Percentiles rank a stretch among this genome's conserved stretches.
Conservation (phyloP, 2,329 filamentous ascomycete species). For the Ceratocystis albifundus region DNA sequence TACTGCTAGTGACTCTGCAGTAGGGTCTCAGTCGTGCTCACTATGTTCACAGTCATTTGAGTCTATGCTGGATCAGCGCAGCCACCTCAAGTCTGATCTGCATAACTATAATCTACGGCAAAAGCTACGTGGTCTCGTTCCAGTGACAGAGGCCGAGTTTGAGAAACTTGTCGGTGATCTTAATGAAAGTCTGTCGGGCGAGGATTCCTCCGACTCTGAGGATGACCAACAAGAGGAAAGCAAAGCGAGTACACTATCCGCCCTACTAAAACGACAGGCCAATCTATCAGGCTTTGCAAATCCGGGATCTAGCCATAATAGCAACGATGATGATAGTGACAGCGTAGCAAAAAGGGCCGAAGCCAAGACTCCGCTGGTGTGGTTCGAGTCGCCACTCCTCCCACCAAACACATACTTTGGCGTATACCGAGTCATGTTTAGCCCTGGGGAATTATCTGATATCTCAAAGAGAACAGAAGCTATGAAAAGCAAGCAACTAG, state of each 20-base stretch:
- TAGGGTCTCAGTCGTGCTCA: constrained; percentile 63
- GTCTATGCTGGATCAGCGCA: constrained; percentile 66
- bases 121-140: constrained; percentile 60
- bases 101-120: constrained; percentile 94
- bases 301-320: constrained; percentile 40
- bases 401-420: constrained; percentile 72
- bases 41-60: constrained; percentile 64
- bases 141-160: constrained; percentile 73
- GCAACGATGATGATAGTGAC: constrained; percentile 33
- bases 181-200: constrained; percentile 87
- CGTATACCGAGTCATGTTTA: constrained; percentile 73
- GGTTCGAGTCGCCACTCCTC: constrained; percentile 68
- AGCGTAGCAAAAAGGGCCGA: constrained; percentile 44
- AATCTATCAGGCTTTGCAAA: constrained; percentile 48
- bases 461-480: constrained; percentile 51
- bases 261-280: constrained; percentile 73
- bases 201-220: constrained; percentile 60
- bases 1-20: constrained; percentile 33
- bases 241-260: constrained; percentile 60
- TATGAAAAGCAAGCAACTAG: constrained; percentile 65
- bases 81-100: constrained; percentile 78
- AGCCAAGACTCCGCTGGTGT: constrained; percentile 54
- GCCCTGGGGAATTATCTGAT: constrained; percentile 56
- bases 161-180: constrained; percentile 69
- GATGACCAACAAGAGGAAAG: constrained; percentile 45